phyloP scores from a whole-genome alignment of 2,329 filamentous ascomycete species.

The Neofusicoccum cordaticola region DNA sequence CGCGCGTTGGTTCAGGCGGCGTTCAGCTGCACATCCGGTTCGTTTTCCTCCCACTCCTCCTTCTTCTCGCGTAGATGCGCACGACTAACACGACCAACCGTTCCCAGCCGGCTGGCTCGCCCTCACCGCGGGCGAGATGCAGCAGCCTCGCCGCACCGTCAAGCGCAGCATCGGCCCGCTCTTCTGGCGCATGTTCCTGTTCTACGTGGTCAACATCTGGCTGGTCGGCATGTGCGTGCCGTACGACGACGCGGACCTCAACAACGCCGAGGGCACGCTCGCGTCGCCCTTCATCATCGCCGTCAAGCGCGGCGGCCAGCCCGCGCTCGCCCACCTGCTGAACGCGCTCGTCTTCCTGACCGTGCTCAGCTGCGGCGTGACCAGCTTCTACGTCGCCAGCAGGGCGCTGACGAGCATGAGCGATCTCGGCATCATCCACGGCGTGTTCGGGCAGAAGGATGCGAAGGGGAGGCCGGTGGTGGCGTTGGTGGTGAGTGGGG shows the following conservation, averaged over 20 bases:
- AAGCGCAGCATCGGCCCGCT: conserved; percentile 53
- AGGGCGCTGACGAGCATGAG: conserved; percentile 33
- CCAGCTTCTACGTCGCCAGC: conserved; percentile 34
- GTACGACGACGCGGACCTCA: conserved; percentile 50
- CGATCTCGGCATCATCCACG: conserved; percentile 28
- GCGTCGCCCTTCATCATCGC: conserved; percentile 57
- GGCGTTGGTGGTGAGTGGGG: conserved; percentile 27
- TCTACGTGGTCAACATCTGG: conserved; percentile 52
- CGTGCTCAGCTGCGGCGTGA: conserved; percentile 36
- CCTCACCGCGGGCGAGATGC: conserved; percentile 35
- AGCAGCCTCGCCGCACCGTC: conserved; percentile 42
- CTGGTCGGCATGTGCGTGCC: conserved; percentile 62
- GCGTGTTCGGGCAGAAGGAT: conserved; percentile 24
- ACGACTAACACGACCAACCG: conserved; percentile 38
- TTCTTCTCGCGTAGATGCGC: too few relatives aligned
- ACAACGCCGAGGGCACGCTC: conserved; percentile 35
- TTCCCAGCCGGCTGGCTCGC: conserved; percentile 37
- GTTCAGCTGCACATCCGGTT: conserved; percentile 38
- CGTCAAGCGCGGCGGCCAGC: conserved; percentile 65
- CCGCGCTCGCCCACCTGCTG: conserved; percentile 66
- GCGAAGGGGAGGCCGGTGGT: conserved; percentile 31
- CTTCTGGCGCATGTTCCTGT: conserved; percentile 55
- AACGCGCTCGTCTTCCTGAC: conserved; percentile 64
- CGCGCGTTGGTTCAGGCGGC: conserved; percentile 35
- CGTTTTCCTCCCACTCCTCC: conserved; percentile 37